A percentile compares a stretch with the other conserved stretches of the same genome.
phyloP scores from a whole-genome alignment of 768 basidiomycete genomes.

The Boletus fagicola region DNA sequence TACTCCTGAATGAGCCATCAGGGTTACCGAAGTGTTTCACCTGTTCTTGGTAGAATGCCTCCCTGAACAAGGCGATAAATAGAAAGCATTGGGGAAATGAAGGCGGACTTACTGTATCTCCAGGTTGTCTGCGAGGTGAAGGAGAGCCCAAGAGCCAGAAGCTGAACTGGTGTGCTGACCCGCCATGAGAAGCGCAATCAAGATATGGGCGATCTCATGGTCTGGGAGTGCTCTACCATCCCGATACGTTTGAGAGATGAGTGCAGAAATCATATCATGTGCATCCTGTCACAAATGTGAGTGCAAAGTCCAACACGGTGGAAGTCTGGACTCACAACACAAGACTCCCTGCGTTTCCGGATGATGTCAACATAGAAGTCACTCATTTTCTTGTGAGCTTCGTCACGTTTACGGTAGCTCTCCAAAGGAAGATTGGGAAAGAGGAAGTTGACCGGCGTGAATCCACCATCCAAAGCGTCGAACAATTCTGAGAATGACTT shows the following conservation, averaged over 20 bases:
- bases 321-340: constrained; percentile 35
- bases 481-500: constrained; percentile 83
- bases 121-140: constrained; percentile 77
- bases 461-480: constrained; percentile 90
- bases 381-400: constrained; percentile 90
- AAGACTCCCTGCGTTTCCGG: constrained; percentile 57
- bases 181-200: constrained; percentile 99
- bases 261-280: constrained; percentile 89
- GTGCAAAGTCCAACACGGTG: background rate
- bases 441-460: constrained; percentile 93
- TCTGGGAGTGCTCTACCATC: constrained; percentile 75
- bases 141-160: constrained; percentile 84
- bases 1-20: constrained; percentile 74
- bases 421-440: constrained; percentile 91
- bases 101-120: constrained; percentile 63
- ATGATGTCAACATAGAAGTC: constrained; percentile 91
- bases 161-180: constrained; percentile 98
- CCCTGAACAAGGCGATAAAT: constrained; percentile 41
- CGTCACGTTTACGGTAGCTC: constrained; percentile 85
- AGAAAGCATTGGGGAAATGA: background rate
- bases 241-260: constrained; percentile 82
- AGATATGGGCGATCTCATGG: constrained; percentile 93
- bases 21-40: constrained; percentile 74
- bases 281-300: constrained; percentile 49
- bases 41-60: constrained; percentile 88